These are phyloP conservation scores for Fraxinus cuspidata DNA, from an alignment of 257 asterid species.

Conservation along the genomic window DNA sequence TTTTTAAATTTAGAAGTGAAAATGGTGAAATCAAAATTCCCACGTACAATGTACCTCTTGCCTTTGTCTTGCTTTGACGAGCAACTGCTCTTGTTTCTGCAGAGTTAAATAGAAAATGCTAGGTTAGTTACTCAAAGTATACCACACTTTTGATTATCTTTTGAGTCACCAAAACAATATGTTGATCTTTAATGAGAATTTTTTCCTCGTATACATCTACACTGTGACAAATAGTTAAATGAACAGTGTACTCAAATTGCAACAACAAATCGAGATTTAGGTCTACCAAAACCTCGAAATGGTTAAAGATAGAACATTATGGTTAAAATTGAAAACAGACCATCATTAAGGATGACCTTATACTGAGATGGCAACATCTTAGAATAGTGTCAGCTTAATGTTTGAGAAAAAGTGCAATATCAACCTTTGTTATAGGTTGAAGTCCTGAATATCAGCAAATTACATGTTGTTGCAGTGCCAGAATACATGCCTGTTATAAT, in stretches of 20 bases:
- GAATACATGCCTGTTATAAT: not conserved
- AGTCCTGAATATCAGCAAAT: not conserved
- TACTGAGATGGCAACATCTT: not conserved
- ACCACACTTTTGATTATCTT: not conserved
- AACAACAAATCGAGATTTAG: not conserved
- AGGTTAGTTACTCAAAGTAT: conserved; percentile 18
- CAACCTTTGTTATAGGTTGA: not conserved
- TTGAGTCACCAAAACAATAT: not conserved
- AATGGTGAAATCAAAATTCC: conserved; percentile 8
- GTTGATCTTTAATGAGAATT: conserved; percentile 9
- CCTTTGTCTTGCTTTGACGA: conserved; percentile 63
- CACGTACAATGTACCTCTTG: conserved; percentile 63
- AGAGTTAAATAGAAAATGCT: conserved; percentile 15
- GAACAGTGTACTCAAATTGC: conserved; percentile 7
- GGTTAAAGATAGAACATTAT: not conserved
- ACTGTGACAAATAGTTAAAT: conserved; percentile 1
- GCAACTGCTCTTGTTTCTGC: conserved; percentile 74
- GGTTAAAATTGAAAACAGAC: not conserved
- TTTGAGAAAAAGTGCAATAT: not conserved
- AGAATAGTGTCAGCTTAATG: not conserved
- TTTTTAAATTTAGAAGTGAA: not conserved
- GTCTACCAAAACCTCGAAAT: not conserved
- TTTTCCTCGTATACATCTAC: conserved; percentile 14
- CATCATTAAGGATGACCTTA: not conserved
- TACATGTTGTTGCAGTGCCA: not conserved